Conservation (phyloP, 169 alveolate genomes). For the Plasmodium vinckei region DNA sequence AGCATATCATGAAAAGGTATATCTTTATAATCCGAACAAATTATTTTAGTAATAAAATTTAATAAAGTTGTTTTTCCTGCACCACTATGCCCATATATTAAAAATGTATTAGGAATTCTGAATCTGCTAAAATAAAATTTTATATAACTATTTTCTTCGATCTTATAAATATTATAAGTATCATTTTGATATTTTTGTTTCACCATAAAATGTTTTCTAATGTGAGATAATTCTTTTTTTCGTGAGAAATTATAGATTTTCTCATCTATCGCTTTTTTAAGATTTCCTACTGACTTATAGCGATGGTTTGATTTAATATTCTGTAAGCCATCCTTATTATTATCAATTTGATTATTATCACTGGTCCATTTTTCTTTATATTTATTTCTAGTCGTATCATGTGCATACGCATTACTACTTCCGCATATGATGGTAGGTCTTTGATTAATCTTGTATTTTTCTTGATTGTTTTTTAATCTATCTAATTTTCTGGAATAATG, state of each 20-base stretch:
- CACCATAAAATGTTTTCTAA: slow-evolving; percentile 36
- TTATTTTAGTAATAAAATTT: slow-evolving; percentile 32
- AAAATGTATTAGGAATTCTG: slow-evolving; percentile 46
- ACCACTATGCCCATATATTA: slow-evolving; percentile 71
- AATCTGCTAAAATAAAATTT: slow-evolving; percentile 62
- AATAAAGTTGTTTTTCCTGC: slow-evolving; percentile 68
- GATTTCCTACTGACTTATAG: not conserved
- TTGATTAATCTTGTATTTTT: not conserved
- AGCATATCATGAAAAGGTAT: slow-evolving; percentile 8
- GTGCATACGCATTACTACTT: too few species aligned
- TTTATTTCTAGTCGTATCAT: too few species aligned
- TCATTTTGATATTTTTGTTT: slow-evolving; percentile 60
- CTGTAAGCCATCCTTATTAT: too few species aligned
- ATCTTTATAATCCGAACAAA: slow-evolving; percentile 40
- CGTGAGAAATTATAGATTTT: not conserved
- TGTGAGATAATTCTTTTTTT: not conserved
- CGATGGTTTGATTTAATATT: not conserved
- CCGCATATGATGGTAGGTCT: too few species aligned
- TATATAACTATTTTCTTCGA: slow-evolving; percentile 28
- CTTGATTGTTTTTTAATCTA: not conserved
- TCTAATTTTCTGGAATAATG: not conserved
- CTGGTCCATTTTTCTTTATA: too few species aligned
- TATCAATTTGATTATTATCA: too few species aligned
- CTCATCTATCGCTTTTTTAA: not conserved
- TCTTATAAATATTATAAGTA: slow-evolving; percentile 29